phyloP scores from a whole-genome alignment of 768 basidiomycete species.

The Agaricus subrufescens region DNA sequence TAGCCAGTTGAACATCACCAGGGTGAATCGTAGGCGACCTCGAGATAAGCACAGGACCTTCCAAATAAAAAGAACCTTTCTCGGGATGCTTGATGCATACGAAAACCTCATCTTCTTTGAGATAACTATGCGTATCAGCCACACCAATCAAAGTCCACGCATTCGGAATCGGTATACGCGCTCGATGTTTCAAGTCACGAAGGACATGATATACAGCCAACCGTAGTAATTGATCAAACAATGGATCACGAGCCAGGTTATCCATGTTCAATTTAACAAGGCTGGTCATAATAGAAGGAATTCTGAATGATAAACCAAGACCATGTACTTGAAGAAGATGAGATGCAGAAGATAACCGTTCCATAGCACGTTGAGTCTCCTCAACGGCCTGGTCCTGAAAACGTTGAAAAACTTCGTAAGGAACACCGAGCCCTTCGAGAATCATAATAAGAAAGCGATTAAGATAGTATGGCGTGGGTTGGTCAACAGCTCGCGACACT shows the following conservation, averaged over 20 bases:
- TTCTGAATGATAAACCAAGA: slow-evolving; percentile 48
- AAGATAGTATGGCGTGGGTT: slow-evolving; percentile 48
- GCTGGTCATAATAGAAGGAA: slow-evolving; percentile 45
- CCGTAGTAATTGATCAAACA: slow-evolving; percentile 47
- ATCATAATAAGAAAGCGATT: slow-evolving; percentile 69
- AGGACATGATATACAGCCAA: slow-evolving; percentile 56
- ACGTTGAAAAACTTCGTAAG: slow-evolving; percentile 43
- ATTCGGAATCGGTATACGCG: slow-evolving; percentile 59
- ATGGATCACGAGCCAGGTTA: slow-evolving; percentile 30
- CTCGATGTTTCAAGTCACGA: slow-evolving; percentile 57
- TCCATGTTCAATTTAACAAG: slow-evolving; percentile 43
- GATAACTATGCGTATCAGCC: slow-evolving; percentile 53
- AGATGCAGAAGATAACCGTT: slow-evolving; percentile 39
- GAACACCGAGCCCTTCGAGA: slow-evolving; percentile 52
- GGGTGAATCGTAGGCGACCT: slow-evolving; percentile 67
- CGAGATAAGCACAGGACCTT: slow-evolving; percentile 51
- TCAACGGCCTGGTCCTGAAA: slow-evolving; percentile 49
- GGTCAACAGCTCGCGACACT: slow-evolving; percentile 58
- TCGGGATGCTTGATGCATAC: slow-evolving; percentile 45
- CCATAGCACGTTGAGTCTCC: slow-evolving; percentile 35
- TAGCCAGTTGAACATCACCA: slow-evolving; percentile 55
- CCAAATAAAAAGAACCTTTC: slow-evolving; percentile 36
- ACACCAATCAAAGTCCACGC: slow-evolving; percentile 68
- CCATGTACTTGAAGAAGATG: slow-evolving; percentile 49
- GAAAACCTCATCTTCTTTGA: slow-evolving; percentile 54